A percentile compares a stretch with the other conserved stretches of the same genome.
Conservation (phyloP, 768 basidiomycete genomes). For the Leucosporidium creatinivorum region DNA sequence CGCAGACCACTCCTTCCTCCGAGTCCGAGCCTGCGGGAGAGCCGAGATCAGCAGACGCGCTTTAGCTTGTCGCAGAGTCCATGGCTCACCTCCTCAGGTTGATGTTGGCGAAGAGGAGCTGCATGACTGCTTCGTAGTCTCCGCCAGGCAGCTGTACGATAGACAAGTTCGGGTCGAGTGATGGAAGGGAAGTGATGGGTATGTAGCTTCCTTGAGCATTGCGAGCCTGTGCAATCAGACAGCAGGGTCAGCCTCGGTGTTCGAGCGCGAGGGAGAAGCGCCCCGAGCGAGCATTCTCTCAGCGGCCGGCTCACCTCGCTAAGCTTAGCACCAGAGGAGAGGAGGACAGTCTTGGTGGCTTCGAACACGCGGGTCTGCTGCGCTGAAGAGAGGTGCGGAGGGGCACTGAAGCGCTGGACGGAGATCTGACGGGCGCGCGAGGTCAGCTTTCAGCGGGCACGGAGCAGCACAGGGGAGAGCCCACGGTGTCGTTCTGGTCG, state of each 20-base stretch:
- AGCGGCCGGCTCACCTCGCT: too few relatives aligned
- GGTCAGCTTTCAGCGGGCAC: too few relatives aligned
- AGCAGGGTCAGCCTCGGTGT: not conserved
- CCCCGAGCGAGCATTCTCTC: not conserved
- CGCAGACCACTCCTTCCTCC: slow-evolving; percentile 3
- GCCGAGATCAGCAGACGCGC: too few relatives aligned
- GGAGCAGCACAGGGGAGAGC: not conserved
- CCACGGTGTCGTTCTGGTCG: slow-evolving; percentile 5
- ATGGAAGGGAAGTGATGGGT: not conserved
- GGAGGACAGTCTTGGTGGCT: too few relatives aligned
- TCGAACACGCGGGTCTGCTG: too few relatives aligned
- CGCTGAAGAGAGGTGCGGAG: too few relatives aligned
- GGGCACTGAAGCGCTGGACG: too few relatives aligned
- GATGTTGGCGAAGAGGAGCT: slow-evolving; percentile 1
- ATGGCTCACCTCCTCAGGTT: slow-evolving; percentile 1
- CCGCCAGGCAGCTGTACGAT: slow-evolving; percentile 1
- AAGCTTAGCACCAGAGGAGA: too few relatives aligned
- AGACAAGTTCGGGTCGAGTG: not conserved
- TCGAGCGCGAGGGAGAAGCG: not conserved
- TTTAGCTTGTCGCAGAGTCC: too few relatives aligned
- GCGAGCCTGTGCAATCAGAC: too few relatives aligned
- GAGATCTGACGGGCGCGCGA: too few relatives aligned
- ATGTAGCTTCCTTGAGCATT: not conserved
- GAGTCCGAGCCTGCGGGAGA: not conserved
- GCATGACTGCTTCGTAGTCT: not conserved